Conservation (phyloP, 768 basidiomycete species). For the Lentinula raphanica region DNA sequence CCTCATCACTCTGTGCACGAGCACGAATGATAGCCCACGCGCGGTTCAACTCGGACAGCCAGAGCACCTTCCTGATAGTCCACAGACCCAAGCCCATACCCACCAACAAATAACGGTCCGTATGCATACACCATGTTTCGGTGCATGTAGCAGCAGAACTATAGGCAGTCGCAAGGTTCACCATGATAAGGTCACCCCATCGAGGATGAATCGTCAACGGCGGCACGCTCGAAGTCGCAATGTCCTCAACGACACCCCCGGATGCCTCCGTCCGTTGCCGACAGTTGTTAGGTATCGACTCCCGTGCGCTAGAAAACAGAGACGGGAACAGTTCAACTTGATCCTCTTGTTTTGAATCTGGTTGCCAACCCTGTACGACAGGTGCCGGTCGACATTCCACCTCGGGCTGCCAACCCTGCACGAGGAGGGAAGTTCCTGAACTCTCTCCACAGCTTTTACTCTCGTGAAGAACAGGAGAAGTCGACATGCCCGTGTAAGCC, state of each 20-base stretch:
- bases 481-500: constrained; percentile 8
- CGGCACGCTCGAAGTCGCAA: constrained; percentile 12
- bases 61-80: constrained; percentile 65
- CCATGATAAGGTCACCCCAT: constrained; percentile 46
- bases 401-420: background rate
- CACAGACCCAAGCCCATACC: constrained; percentile 46
- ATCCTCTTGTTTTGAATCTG: background rate
- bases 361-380: background rate
- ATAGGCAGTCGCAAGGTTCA: background rate
- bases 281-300: constrained; percentile 20
- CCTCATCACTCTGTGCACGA: background rate
- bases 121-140: constrained; percentile 49
- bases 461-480: constrained; percentile 6
- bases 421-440: background rate
- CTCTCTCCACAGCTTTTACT: constrained; percentile 2
- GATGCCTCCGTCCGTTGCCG: constrained; percentile 6
- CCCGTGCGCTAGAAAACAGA: constrained; percentile 12
- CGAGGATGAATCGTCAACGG: constrained; percentile 51
- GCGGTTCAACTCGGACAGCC: constrained; percentile 51
- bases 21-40: constrained; percentile 20
- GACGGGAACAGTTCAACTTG: constrained; percentile 12
- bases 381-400: background rate
- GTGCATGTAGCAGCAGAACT: constrained; percentile 34
- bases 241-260: background rate
- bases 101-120: constrained; percentile 50